phyloP scores from a whole-genome alignment of 192 early-diverging fungal species.

The Coemansia sp. region DNA sequence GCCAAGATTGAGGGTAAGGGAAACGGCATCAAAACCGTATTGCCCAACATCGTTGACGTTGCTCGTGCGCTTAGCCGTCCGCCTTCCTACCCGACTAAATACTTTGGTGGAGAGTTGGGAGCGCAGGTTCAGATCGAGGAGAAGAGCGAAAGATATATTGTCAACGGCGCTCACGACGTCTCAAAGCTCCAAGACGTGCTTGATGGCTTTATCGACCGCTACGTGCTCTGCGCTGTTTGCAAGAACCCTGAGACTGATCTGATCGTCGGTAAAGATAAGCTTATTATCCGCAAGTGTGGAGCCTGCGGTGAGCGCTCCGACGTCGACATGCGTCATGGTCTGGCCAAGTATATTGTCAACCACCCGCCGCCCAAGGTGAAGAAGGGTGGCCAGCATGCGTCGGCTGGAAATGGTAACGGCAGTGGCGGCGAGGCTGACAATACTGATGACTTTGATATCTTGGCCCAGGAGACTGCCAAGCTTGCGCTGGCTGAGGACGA shows the following conservation, averaged over 20 bases:
- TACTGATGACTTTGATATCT: slow-evolving; percentile 69
- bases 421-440: slow-evolving; percentile 49
- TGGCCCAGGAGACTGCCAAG: slow-evolving; percentile 72
- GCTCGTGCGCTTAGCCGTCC: slow-evolving; percentile 88
- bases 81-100: slow-evolving; percentile 85
- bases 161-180: slow-evolving; percentile 95
- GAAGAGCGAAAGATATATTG: slow-evolving; percentile 89
- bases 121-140: slow-evolving; percentile 91
- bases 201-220: slow-evolving; percentile 92
- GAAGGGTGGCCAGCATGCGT: slow-evolving; percentile 62
- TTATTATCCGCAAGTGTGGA: slow-evolving; percentile 79
- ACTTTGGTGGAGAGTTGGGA: slow-evolving; percentile 96
- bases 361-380: slow-evolving; percentile 76
- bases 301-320: slow-evolving; percentile 87
- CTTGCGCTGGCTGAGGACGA: slow-evolving; percentile 57
- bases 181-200: slow-evolving; percentile 81
- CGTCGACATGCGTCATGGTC: slow-evolving; percentile 89
- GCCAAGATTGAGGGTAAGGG: slow-evolving; percentile 96
- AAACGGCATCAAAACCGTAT: slow-evolving; percentile 99
- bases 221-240: slow-evolving; percentile 92
- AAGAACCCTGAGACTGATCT: slow-evolving; percentile 98
- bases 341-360: slow-evolving; percentile 89
- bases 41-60: slow-evolving; percentile 96
- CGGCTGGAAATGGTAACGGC: slow-evolving; percentile 49
- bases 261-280: slow-evolving; percentile 64